These are phyloP conservation scores for Flammula alnicola DNA, from an alignment of 1,284 basidiomycete species.

Conservation along the genomic window DNA sequence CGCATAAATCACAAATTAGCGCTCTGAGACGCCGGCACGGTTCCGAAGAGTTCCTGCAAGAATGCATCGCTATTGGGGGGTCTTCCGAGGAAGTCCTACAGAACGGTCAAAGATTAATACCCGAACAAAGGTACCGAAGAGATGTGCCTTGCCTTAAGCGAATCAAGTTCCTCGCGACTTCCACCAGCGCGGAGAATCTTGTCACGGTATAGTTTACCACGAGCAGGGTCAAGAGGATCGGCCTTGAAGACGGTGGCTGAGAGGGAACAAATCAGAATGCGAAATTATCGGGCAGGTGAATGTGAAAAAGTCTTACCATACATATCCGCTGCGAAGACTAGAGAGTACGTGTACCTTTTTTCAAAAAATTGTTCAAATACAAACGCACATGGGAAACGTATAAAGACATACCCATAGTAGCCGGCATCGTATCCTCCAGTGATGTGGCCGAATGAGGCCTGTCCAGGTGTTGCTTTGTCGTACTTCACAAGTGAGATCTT, in stretches of 20 bases:
- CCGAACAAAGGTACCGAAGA: not conserved
- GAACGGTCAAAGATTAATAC: not conserved
- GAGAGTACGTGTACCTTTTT: conserved; percentile 67
- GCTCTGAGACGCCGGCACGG: conserved; percentile 31
- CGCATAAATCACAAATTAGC: conserved; percentile 7
- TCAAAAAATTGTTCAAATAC: not conserved
- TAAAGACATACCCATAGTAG: conserved; percentile 68
- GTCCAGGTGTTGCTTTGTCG: conserved; percentile 65
- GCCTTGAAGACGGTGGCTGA: conserved; percentile 74
- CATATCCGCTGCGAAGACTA: conserved; percentile 83
- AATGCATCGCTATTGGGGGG: conserved; percentile 80
- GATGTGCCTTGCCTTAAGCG: conserved; percentile 41
- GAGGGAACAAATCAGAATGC: not conserved
- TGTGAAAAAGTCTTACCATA: conserved; percentile 56
- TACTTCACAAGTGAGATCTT: conserved; percentile 70
- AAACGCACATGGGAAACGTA: not conserved
- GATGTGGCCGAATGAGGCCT: conserved; percentile 73
- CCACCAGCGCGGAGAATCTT: conserved; percentile 62
- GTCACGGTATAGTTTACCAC: conserved; percentile 55
- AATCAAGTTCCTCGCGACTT: conserved; percentile 54
- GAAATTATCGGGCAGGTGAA: not conserved
- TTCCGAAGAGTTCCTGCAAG: conserved; percentile 65
- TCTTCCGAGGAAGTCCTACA: conserved; percentile 74
- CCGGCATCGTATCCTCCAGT: conserved; percentile 80
- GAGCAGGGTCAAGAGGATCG: conserved; percentile 70